These are phyloP conservation scores for Calcarisporium arbuscula DNA, from an alignment of 2,329 filamentous ascomycete genomes.

Conservation along the genomic window DNA sequence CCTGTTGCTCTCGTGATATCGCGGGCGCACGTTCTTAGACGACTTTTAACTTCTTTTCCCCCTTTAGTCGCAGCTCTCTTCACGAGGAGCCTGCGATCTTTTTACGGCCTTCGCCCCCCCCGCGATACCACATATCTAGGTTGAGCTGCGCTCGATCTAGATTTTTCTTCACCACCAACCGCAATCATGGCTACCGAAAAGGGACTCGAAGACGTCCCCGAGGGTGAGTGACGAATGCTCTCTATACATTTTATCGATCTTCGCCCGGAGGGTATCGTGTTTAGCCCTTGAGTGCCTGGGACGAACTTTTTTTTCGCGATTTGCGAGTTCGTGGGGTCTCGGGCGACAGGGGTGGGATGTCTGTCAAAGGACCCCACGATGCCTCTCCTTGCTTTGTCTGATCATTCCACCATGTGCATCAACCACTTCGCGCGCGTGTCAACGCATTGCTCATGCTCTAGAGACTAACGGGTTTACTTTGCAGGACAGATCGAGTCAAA, in stretches of 20 bases:
- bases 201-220: slow-evolving; percentile 96
- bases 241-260: no score
- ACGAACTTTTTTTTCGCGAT: slow-evolving; percentile 7
- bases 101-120: slow-evolving; percentile 28
- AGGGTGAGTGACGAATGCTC: no score
- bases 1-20: slow-evolving; percentile 34
- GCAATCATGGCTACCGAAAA: slow-evolving; percentile 98
- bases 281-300: no score
- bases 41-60: slow-evolving; percentile 23
- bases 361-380: slow-evolving; percentile 9
- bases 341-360: slow-evolving; percentile 4
- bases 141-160: slow-evolving; percentile 76
- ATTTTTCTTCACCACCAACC: slow-evolving; percentile 46
- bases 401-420: slow-evolving; percentile 1
- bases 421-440: not conserved
- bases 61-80: slow-evolving; percentile 25
- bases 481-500: slow-evolving; percentile 99
- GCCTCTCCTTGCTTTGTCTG: slow-evolving; percentile 1
- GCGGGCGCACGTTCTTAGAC: slow-evolving; percentile 45
- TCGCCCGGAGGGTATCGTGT: no score
- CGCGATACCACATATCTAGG: slow-evolving; percentile 47
- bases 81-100: slow-evolving; percentile 30
- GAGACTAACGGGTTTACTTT: slow-evolving; percentile 18
- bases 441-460: slow-evolving; percentile 1
- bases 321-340: not conserved